Base-by-base conservation (phyloP, 208 protist genomes). In the Zelonia costaricensis region DNA sequence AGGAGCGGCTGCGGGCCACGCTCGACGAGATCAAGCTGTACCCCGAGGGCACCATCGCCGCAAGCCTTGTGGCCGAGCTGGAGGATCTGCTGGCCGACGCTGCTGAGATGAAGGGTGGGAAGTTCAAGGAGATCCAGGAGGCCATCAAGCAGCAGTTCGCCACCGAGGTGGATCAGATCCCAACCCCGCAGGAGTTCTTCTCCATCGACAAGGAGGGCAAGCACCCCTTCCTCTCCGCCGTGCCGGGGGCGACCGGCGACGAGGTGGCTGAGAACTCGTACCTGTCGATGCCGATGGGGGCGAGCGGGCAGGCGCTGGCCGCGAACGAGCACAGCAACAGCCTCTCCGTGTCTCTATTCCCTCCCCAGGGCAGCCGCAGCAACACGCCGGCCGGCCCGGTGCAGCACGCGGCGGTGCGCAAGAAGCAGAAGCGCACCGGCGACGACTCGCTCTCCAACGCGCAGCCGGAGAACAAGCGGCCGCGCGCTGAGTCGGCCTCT, bases 341-440 rank as follows among this genome's bases (percentile, higher is more conserved):
- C 54, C 82, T 88, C 55, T 91, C 83, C 10, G 57, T 91, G 15
- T 92, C 85, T 7, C 67, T 92, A 25, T 95, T 95, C 49, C 86
- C 86, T 0, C 76, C 78, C 13, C 85, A 94, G 43, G 67, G 80
- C 18, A 70, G 73, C 61, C 69, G 71, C 44, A 77, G 59, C 59
- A 80, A 59, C 48, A 71, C 62, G 13, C 60, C 51, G 10, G 67
- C 39, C 35, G 75, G 66, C 4, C 66, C 82, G 8, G 62, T 92
- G 47, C 71, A 92, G 30, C 67, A 74, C 36, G 86, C 79, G 1
- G 62, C 72, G 27, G 86, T 79, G 52, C 73, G 78, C 56, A 89
- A 92, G 71, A 93, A 93, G 69, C 71, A 82, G 39, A 93, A 93
- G 68, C 65, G 43, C 52, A 45, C 31, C 13, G 31, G 45, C 15